Conservation (phyloP, 2,329 filamentous ascomycete species). For the Calonectria henricotiae region DNA sequence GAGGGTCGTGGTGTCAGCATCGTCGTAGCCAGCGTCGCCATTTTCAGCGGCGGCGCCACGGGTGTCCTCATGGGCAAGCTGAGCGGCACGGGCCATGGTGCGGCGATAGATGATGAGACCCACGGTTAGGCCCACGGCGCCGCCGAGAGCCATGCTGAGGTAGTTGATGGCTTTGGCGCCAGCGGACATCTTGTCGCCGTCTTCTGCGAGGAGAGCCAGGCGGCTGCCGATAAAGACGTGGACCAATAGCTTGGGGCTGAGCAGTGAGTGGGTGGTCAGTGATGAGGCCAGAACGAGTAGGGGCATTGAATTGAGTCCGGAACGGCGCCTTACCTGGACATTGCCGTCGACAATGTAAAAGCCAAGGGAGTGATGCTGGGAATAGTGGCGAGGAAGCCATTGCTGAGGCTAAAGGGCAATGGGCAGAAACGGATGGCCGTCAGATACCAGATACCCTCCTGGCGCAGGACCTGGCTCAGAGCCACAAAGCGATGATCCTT, state of each 20-base stretch:
- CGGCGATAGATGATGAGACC: constrained; percentile 89
- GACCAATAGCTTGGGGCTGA: constrained; percentile 87
- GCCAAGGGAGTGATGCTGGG: constrained; percentile 84
- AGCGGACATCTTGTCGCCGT: constrained; percentile 85
- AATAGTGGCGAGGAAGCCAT: constrained; percentile 94
- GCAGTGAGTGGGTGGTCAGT: constrained; percentile 28
- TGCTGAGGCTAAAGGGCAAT: constrained; percentile 92
- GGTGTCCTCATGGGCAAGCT: constrained; percentile 68
- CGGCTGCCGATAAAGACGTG: constrained; percentile 93
- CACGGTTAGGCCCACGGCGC: constrained; percentile 80
- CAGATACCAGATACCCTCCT: constrained; percentile 90
- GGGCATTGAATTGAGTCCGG: background rate
- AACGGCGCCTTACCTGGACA: constrained; percentile 71
- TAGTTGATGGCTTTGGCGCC: constrained; percentile 89
- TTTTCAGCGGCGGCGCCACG: constrained; percentile 53
- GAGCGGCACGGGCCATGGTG: constrained; percentile 75
- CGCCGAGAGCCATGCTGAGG: constrained; percentile 82
- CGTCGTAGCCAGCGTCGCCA: constrained; percentile 61
- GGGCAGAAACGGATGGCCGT: constrained; percentile 95
- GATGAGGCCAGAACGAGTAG: background rate
- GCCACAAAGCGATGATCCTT: constrained; percentile 91
- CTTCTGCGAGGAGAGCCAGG: constrained; percentile 86
- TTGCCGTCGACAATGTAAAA: constrained; percentile 87
- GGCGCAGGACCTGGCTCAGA: constrained; percentile 87
- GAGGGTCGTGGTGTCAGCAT: constrained; percentile 62